These are phyloP conservation scores for Trichocomaceae sp. DNA, from an alignment of 2,329 filamentous ascomycete species.

Conservation along the genomic window DNA sequence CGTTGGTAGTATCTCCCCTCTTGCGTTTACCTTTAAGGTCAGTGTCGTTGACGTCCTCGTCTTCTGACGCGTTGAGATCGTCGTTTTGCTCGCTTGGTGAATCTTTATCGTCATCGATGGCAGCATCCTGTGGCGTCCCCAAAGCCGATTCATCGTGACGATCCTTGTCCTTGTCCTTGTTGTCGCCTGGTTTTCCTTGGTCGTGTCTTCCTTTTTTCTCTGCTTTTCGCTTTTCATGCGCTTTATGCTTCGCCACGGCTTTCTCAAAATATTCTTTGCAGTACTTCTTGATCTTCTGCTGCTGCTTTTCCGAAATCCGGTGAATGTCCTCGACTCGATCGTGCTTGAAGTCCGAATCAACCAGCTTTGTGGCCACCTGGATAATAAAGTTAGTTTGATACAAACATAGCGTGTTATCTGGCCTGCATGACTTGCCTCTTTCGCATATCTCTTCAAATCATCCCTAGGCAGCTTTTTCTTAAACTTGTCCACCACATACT, in stretches of 20 bases:
- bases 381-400: neutral
- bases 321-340: constrained; percentile 77
- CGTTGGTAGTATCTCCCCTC: constrained; percentile 15
- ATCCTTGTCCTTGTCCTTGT: constrained; percentile 19
- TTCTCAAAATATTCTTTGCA: constrained; percentile 83
- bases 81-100: constrained; percentile 7
- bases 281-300: constrained; percentile 73
- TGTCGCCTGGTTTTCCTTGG: constrained; percentile 19
- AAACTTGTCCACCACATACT: constrained; percentile 79
- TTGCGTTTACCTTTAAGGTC: constrained; percentile 52
- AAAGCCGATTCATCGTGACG: constrained; percentile 4
- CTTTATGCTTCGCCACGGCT: constrained; percentile 68
- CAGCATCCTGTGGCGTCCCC: constrained; percentile 15
- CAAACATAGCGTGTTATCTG: neutral
- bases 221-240: constrained; percentile 59
- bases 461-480: constrained; percentile 81
- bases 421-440: constrained; percentile 46
- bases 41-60: constrained; percentile 24
- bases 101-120: constrained; percentile 31
- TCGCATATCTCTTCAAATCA: constrained; percentile 57
- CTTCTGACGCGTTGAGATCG: constrained; percentile 26
- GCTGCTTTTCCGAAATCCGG: constrained; percentile 67
- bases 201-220: constrained; percentile 34
- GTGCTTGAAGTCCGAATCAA: constrained; percentile 86
- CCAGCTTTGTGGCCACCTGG: constrained; percentile 74